Evolutionary conservation across 2,329 filamentous ascomycete genomes (phyloP).

Genomic region (Albifimbria verrucaria): DNA sequence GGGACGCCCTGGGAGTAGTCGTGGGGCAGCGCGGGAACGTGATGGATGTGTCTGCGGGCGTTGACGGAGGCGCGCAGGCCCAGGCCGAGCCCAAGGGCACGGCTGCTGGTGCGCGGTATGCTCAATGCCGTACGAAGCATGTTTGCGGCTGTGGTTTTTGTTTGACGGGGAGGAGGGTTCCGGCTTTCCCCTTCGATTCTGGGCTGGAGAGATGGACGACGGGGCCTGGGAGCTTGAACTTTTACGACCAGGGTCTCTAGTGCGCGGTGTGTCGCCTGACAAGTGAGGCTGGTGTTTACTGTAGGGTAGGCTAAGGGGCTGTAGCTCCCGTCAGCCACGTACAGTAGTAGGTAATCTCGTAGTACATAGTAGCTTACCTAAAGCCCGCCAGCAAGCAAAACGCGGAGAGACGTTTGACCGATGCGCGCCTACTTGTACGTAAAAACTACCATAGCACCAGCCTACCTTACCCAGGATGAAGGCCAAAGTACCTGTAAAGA

Average conservation of each 20-base stretch:
- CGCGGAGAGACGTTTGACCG: too few species aligned
- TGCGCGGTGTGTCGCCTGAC: neutral
- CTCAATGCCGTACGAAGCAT: constrained; percentile 55
- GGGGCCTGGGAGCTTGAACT: too few species aligned
- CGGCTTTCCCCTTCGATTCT: too few species aligned
- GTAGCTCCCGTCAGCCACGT: too few species aligned
- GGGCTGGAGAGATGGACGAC: too few species aligned
- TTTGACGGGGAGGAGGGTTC: neutral
- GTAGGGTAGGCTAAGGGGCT: neutral
- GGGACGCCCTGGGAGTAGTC: constrained; percentile 54
- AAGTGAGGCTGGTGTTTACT: neutral
- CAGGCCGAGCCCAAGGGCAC: constrained; percentile 32
- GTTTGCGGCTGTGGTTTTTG: constrained; percentile 14
- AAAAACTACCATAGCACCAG: too few species aligned
- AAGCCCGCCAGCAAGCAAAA: too few species aligned
- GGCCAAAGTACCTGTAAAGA: too few species aligned
- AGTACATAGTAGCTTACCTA: too few species aligned
- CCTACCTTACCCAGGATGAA: too few species aligned
- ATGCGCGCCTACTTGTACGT: too few species aligned
- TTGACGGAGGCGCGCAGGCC: constrained; percentile 30
- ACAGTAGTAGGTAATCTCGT: too few species aligned
- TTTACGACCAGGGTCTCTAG: neutral
- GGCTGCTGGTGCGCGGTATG: constrained; percentile 38
- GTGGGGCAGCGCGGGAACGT: constrained; percentile 43
- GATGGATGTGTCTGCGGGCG: constrained; percentile 41